phyloP scores from a whole-genome alignment of 2,329 filamentous ascomycete species.

The Fusarium heterosporum region DNA sequence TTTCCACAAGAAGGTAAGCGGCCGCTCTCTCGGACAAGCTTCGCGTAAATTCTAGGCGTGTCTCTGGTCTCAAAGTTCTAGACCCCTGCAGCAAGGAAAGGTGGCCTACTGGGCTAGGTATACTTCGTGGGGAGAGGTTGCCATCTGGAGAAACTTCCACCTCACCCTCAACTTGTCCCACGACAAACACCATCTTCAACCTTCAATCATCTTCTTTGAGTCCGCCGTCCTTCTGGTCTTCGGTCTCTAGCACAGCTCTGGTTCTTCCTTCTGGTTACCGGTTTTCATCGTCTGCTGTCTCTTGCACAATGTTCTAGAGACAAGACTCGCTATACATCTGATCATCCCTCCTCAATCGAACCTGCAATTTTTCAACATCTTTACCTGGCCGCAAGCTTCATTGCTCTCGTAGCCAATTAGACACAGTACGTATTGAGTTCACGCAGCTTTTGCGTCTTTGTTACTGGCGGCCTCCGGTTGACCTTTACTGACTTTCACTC shows the following conservation, averaged over 20 bases:
- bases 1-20: slow-evolving; percentile 26
- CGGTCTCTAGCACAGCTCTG: slow-evolving; percentile 54
- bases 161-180: slow-evolving; percentile 53
- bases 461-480: background rate
- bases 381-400: slow-evolving; percentile 41
- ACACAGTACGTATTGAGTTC: slow-evolving; percentile 24
- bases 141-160: slow-evolving; percentile 56
- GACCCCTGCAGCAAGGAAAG: slow-evolving; percentile 42
- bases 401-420: slow-evolving; percentile 38
- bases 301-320: slow-evolving; percentile 57
- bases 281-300: slow-evolving; percentile 51
- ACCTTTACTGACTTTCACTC: slow-evolving; percentile 28
- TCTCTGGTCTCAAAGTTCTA: slow-evolving; percentile 16
- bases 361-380: slow-evolving; percentile 28
- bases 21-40: slow-evolving; percentile 44
- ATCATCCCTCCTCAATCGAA: slow-evolving; percentile 42
- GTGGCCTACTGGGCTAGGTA: slow-evolving; percentile 32
- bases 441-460: background rate
- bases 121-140: slow-evolving; percentile 47
- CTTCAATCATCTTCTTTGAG: slow-evolving; percentile 43
- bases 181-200: slow-evolving; percentile 44
- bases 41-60: slow-evolving; percentile 48
- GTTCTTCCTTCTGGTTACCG: slow-evolving; percentile 57
- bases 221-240: slow-evolving; percentile 40
- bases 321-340: slow-evolving; percentile 46